Evolutionary conservation across 2,329 filamentous ascomycete species (phyloP), one percentile per base, ranked within the genome.

Genomic region (Cytospora piceae): DNA sequence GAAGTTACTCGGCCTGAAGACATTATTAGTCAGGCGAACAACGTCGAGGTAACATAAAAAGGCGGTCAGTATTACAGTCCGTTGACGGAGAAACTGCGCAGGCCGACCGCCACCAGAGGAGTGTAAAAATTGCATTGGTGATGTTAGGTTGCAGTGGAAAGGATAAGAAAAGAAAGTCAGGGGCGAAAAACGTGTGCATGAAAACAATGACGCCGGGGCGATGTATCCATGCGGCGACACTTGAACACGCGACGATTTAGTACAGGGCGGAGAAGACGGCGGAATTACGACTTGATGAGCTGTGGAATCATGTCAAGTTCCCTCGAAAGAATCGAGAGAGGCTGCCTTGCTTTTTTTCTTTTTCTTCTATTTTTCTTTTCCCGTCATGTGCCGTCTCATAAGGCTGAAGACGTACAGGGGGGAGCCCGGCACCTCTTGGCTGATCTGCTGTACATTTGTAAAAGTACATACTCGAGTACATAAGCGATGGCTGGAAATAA

Each of bases 381-480:
- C 27, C 32, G 22, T 31, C 34, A n/a, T 55, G 34, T 55, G 59
- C 54, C 52, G 29, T 55, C 17, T 32, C 60, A 34, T 63, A 63
- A 63, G 60, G 60, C 60, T 63, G 60, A 63, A 54, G 52, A 53
- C 20, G 27, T 51, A 37, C 60, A 63, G 60, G 60, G 60, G 32
- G 60, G 15, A 24, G 60, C 60, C 60, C 60, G 52, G 60, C 37
- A 37, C 46, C 7, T 9, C 14, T 22, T 29, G 27, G 27, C 27
- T 29, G 27, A 29, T 29, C 27, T 29, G 27, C 5, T 29, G 5
- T 29, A 3, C 5, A 29, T 29, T 5, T 29, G 27, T 29, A 29
- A 3, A 22, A 22, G 17, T 4, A 32, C 52, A 31, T 20, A 11
- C 15, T 60, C 20, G 32, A 8, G 29, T 9, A 37, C 32, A 32